These are phyloP conservation scores for Gossypium mustelinum DNA, from an alignment of 345 rosid genomes.

Conservation along the genomic window DNA sequence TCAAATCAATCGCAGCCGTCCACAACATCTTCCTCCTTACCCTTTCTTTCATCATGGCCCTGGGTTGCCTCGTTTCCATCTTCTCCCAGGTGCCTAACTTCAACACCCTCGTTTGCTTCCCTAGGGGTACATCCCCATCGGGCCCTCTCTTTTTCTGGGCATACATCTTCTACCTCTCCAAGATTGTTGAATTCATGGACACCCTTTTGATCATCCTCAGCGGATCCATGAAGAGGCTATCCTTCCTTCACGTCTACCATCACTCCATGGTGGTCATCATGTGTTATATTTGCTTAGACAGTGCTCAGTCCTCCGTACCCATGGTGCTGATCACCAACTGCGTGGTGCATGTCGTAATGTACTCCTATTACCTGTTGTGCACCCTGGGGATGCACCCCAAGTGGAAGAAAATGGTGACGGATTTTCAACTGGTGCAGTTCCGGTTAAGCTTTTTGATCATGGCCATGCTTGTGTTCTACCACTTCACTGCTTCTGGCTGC, in stretches of 20 bases:
- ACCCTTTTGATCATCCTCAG: conserved; percentile 50
- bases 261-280: conserved; percentile 54
- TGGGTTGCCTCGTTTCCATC: conserved; percentile 33
- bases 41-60: conserved; percentile 39
- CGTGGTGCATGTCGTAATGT: conserved; percentile 59
- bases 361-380: conserved; percentile 46
- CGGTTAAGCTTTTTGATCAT: conserved; percentile 40
- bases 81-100: conserved; percentile 26
- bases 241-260: conserved; percentile 73
- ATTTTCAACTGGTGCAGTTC: conserved; percentile 63
- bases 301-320: conserved; percentile 47
- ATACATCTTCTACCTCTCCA: conserved; percentile 62
- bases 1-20: conserved; percentile 29
- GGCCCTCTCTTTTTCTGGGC: conserved; percentile 75
- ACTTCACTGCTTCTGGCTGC: conserved; percentile 48
- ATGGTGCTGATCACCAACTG: conserved; percentile 51
- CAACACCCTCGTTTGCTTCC: conserved; percentile 49
- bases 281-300: conserved; percentile 48
- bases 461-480: conserved; percentile 37
- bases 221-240: conserved; percentile 37
- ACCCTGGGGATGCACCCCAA: conserved; percentile 45
- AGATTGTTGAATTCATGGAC: conserved; percentile 51
- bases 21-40: conserved; percentile 35
- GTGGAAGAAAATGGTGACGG: conserved; percentile 61
- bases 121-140: conserved; percentile 28